Percentiles rank a stretch among this genome's conserved stretches.
Conservation (phyloP, 345 rosid species). For the Citrus maxima region DNA sequence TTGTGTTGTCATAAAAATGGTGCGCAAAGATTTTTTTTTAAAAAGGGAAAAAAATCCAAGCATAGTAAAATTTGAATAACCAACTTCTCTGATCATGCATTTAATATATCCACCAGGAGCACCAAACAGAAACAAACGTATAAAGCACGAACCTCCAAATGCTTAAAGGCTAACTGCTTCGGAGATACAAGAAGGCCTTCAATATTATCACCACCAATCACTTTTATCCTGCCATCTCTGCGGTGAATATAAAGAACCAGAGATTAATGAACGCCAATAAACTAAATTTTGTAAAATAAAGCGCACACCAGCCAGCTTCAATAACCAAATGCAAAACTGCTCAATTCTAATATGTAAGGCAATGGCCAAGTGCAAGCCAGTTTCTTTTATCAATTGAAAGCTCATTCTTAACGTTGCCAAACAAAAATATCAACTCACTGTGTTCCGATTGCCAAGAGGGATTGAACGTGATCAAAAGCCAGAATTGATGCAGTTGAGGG, state of each 20-base stretch:
- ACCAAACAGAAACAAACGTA: not conserved
- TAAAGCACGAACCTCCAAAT: constrained; percentile 56
- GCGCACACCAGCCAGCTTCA: not conserved
- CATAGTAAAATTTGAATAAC: not conserved
- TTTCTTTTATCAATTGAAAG: not conserved
- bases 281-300: not conserved
- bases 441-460: constrained; percentile 78
- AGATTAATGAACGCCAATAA: not conserved
- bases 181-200: constrained; percentile 81
- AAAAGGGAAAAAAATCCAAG: too few relatives aligned
- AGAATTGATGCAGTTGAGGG: constrained; percentile 81
- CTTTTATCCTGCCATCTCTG: constrained; percentile 93
- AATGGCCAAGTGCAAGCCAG: not conserved
- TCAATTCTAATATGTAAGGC: not conserved
- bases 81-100: not conserved
- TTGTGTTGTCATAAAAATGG: not conserved
- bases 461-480: constrained; percentile 73
- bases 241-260: not conserved
- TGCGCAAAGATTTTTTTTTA: not conserved
- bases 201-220: constrained; percentile 70
- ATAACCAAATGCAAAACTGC: not conserved
- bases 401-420: not conserved
- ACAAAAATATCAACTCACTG: constrained; percentile 45
- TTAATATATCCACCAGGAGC: not conserved
- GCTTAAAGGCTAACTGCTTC: constrained; percentile 61